Percentiles rank a stretch among this genome's conserved stretches.
phyloP scores from a whole-genome alignment of 208 protist genomes.

The Trichomonas gallinae region DNA sequence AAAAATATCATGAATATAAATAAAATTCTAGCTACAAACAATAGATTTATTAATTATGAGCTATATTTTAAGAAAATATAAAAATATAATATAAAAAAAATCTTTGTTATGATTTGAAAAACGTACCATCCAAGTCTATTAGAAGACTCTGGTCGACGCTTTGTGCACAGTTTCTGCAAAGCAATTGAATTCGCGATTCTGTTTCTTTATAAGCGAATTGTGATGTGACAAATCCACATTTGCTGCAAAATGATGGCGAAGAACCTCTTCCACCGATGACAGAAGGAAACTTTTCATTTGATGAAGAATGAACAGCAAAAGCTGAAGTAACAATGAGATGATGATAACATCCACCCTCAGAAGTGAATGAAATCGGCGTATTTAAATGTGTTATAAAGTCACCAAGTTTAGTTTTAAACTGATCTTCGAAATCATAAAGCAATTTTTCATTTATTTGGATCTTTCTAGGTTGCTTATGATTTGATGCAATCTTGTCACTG shows the following conservation, averaged over 20 bases:
- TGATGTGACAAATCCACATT: neutral
- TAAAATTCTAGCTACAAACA: no score
- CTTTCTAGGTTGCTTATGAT: neutral
- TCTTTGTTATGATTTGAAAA: neutral
- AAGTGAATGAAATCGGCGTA: neutral
- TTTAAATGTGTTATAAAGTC: neutral
- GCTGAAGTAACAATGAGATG: neutral
- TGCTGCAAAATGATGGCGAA: neutral
- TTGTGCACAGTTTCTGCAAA: neutral
- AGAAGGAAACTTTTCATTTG: neutral
- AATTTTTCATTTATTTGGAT: neutral
- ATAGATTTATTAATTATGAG: no score
- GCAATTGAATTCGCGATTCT: neutral
- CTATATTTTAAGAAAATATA: no score
- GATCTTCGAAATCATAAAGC: neutral
- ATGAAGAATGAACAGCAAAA: neutral
- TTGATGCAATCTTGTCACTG: neutral
- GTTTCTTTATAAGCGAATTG: neutral
- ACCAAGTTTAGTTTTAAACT: neutral
- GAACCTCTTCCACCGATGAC: neutral
- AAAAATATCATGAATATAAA: no score
- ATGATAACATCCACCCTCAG: neutral
- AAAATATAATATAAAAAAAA: no score
- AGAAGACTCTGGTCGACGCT: neutral
- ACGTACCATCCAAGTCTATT: neutral